Base-by-base conservation (phyloP, 129 eudicot genomes). In the Centella asiatica region DNA sequence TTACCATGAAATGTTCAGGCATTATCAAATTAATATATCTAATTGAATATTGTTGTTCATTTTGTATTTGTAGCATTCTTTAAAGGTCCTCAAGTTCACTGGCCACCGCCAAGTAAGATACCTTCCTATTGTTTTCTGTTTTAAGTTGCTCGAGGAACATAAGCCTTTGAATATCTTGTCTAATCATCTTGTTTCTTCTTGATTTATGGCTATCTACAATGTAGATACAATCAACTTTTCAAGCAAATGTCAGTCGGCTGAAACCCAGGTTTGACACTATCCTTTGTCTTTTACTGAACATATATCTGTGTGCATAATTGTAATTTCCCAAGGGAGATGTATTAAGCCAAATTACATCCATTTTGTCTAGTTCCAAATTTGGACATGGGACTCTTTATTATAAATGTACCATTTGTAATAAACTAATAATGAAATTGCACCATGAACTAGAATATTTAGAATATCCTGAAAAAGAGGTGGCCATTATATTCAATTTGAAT, bases 31-130 rank as follows among this genome's bases (percentile, higher is more conserved):
- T 2, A 25, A 23, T 50, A 7, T 20, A 50, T 72, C 68, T 77
- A 6, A 69, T 62, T 71, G 45, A 67, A 50, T 31, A 44, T 56
- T 73, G 44, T 69, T 15, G 44, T 58, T 33, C 17, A n/a, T 49
- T 32, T 66, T 63, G 64, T 53, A 52, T 12, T 59, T 54, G 64
- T 33, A 78, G 85, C 59, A 55, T 86, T 62, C 57, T 64, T 50
- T 11, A 60, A 62, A 64, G 74, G 57, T 31, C 74, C 85, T 10
- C 83, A 79, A 23, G 69, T 33, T 26, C 69, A 72, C 25, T 78
- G 87, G 95, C 83, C 72, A 19, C 26, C 74, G 58, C 69, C 87
- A 53, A 81, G 76, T 65, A 84, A 80, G 75, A 65, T 54, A 20
- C 71, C 58, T 69, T 71, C 65, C 46, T 60, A 62, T 58, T 71